Conservation (phyloP, 1,139 yeast genomes). For the Saccharomyces hybrid region DNA sequence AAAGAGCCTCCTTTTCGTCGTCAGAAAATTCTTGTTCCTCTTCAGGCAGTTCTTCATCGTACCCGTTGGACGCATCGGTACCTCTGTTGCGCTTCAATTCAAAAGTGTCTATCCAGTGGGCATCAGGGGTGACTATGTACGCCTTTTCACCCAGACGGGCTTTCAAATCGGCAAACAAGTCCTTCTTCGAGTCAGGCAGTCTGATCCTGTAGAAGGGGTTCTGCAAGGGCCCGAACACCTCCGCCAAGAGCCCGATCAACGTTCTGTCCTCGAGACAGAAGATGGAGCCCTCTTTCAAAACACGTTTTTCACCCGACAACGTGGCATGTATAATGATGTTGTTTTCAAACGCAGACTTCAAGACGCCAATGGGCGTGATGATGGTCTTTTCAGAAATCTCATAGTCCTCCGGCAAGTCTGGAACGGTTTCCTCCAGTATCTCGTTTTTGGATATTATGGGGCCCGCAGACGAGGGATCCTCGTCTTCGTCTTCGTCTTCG, state of each 20-base stretch:
- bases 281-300: slow-evolving; percentile 74
- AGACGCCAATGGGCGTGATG: slow-evolving; percentile 66
- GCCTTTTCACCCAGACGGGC: slow-evolving; percentile 52
- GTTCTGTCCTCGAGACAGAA: slow-evolving; percentile 69
- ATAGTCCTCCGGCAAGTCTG: slow-evolving; percentile 62
- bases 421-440: slow-evolving; percentile 58
- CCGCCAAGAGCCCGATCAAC: slow-evolving; percentile 76
- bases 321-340: slow-evolving; percentile 66
- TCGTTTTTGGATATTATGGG: slow-evolving; percentile 81
- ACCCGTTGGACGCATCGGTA: slow-evolving; percentile 89
- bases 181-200: slow-evolving; percentile 39
- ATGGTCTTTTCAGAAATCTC: slow-evolving; percentile 51
- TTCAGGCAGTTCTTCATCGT: slow-evolving; percentile 88
- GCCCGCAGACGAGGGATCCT: slow-evolving; percentile 37
- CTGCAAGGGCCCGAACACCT: slow-evolving; percentile 84
- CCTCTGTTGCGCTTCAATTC: slow-evolving; percentile 66
- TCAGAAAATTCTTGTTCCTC: slow-evolving; percentile 94
- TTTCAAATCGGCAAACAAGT: slow-evolving; percentile 39
- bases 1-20: slow-evolving; percentile 65
- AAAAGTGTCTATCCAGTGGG: slow-evolving; percentile 73
- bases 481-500: slow-evolving; percentile 28
- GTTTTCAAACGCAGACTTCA: slow-evolving; percentile 62
- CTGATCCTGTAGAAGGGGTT: slow-evolving; percentile 77
- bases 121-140: slow-evolving; percentile 71
- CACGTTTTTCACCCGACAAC: slow-evolving; percentile 79